Conservation (phyloP, 2,329 filamentous ascomycete genomes). For the Diplocarpon rosae region DNA sequence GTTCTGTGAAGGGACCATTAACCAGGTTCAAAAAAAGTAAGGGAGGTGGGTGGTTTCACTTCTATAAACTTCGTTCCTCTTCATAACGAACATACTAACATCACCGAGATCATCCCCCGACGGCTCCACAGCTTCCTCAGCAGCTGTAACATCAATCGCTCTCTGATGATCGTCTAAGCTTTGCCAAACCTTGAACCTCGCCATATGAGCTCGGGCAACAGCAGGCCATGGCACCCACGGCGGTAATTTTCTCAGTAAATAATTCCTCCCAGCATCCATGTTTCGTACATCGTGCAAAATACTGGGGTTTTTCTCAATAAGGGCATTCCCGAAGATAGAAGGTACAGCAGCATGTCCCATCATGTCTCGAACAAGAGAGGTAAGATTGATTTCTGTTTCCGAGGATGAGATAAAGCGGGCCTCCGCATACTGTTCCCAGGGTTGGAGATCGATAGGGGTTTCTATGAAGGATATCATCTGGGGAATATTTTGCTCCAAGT, state of each 20-base stretch:
- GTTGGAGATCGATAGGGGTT: conserved; percentile 48
- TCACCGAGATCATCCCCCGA: conserved; percentile 17
- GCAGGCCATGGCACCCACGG: conserved; percentile 42
- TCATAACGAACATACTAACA: conserved; percentile 2
- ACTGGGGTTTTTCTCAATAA: conserved; percentile 39
- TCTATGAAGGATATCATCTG: conserved; percentile 48
- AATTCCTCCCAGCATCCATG: conserved; percentile 42
- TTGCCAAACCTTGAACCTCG: conserved; percentile 32
- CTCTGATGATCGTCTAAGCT: conserved; percentile 32
- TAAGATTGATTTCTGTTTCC: conserved; percentile 41
- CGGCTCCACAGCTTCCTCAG: conserved; percentile 31
- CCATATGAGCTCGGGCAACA: conserved; percentile 36
- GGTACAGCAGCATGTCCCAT: conserved; percentile 39
- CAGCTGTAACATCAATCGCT: conserved; percentile 32
- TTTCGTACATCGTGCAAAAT: conserved; percentile 44
- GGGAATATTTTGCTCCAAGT: conserved; percentile 35
- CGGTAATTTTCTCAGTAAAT: conserved; percentile 43
- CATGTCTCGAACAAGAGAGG: conserved; percentile 44
- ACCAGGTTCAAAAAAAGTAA: conserved; percentile 9
- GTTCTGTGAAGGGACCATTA: conserved; percentile 11
- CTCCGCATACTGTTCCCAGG: conserved; percentile 47
- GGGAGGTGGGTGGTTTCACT: neutral
- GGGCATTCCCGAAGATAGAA: conserved; percentile 40
- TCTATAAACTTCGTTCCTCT: conserved; percentile 3
- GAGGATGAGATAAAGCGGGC: conserved; percentile 32